Percentiles rank a stretch among this genome's conserved stretches.
Conservation (phyloP, 2,329 filamentous ascomycete species). For the Arthroderma sp. region DNA sequence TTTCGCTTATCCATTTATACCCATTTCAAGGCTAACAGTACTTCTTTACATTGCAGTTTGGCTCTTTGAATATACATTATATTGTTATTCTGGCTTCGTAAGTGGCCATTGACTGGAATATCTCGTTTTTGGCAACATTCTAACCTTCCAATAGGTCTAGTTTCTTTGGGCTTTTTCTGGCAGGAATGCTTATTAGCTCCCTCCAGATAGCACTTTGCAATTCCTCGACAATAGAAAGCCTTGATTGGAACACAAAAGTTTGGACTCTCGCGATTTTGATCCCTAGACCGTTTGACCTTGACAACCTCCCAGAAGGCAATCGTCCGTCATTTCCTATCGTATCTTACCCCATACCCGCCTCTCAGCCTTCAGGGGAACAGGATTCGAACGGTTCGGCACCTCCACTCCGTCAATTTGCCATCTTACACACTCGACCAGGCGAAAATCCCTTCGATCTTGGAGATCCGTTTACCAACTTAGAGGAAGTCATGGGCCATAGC, state of each 20-base stretch:
- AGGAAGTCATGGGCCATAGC: conserved; percentile 63
- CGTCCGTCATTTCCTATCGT: conserved; percentile 29
- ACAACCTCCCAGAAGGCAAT: conserved; percentile 27
- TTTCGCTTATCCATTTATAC: not conserved
- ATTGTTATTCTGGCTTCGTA: conserved; percentile 54
- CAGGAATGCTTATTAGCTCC: conserved; percentile 64
- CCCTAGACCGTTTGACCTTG: conserved; percentile 35
- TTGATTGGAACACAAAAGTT: conserved; percentile 49
- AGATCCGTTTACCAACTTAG: conserved; percentile 53
- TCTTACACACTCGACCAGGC: conserved; percentile 58
- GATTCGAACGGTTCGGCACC: conserved; percentile 15
- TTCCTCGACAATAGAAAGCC: conserved; percentile 70
- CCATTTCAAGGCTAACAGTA: conserved; percentile 6
- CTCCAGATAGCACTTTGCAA: conserved; percentile 59
- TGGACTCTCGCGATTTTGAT: conserved; percentile 66
- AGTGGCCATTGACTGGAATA: conserved; percentile 16
- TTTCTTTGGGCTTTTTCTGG: conserved; percentile 70
- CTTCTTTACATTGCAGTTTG: conserved; percentile 18
- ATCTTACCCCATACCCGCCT: conserved; percentile 19
- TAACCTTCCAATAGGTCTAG: conserved; percentile 34
- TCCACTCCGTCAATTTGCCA: conserved; percentile 58
- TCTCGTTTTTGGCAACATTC: not conserved
- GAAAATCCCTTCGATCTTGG: conserved; percentile 83
- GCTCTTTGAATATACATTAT: conserved; percentile 46
- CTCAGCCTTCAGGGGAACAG: conserved; percentile 9